phyloP scores from a whole-genome alignment of 2,329 filamentous ascomycete genomes.

The Diaporthe vaccinii region DNA sequence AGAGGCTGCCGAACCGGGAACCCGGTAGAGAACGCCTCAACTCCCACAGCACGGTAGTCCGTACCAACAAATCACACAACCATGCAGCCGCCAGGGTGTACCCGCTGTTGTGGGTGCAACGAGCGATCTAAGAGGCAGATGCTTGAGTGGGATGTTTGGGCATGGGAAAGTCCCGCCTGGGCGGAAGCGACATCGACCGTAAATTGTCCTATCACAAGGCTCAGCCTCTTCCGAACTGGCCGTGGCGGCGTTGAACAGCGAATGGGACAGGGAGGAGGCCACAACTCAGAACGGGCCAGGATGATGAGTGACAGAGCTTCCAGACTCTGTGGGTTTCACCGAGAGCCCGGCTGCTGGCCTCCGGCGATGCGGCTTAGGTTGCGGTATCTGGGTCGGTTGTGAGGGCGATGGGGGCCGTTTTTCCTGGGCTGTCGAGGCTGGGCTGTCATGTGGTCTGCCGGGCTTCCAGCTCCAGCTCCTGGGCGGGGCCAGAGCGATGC shows the following conservation, averaged over 20 bases:
- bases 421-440: background rate
- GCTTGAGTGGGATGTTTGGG: conserved; percentile 4
- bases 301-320: conserved; percentile 29
- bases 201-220: conserved; percentile 42
- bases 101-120: conserved; percentile 23
- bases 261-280: conserved; percentile 29
- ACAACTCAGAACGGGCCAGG: conserved; percentile 22
- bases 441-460: conserved; percentile 12
- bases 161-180: conserved; percentile 30
- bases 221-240: conserved; percentile 38
- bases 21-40: conserved; percentile 18
- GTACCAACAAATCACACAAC: conserved; percentile 18
- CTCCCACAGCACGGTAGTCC: conserved; percentile 7
- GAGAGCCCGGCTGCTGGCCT: conserved; percentile 37
- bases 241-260: conserved; percentile 36
- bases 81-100: conserved; percentile 18
- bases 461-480: conserved; percentile 15
- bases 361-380: conserved; percentile 25
- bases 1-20: background rate
- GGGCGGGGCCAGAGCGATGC: background rate
- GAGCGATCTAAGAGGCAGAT: background rate
- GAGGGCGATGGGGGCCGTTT: conserved; percentile 8
- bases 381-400: conserved; percentile 1
- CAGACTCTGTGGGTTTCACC: conserved; percentile 30
- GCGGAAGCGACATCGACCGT: conserved; percentile 37